Evolutionary conservation across 345 rosid species (phyloP).

Genomic region (Physaria fendleri): DNA sequence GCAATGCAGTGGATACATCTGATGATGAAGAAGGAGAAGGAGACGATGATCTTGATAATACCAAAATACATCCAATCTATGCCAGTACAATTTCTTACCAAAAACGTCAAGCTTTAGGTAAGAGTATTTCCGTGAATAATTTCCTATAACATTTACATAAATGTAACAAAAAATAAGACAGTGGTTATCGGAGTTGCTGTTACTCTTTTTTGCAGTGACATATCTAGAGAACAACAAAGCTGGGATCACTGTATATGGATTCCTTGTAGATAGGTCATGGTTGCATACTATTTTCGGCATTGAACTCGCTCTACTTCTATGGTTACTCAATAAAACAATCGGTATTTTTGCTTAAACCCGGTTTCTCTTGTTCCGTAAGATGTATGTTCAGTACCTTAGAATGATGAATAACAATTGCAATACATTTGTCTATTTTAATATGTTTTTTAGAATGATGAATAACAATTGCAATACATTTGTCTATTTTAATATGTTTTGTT

Average conservation of each 20-base stretch:
- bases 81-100: conserved; percentile 77
- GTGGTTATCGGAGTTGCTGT: background rate
- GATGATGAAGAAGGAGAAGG: conserved; percentile 75
- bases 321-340: conserved; percentile 87
- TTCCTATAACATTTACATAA: background rate
- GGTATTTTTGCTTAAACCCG: conserved; percentile 33
- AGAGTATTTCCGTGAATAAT: conserved; percentile 1
- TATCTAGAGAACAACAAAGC: conserved; percentile 80
- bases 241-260: conserved; percentile 83
- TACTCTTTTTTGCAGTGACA: conserved; percentile 46
- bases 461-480: no score
- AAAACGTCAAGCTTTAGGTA: conserved; percentile 84
- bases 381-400: no score
- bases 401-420: no score
- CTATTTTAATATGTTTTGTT: no score
- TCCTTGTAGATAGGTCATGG: conserved; percentile 78
- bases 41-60: conserved; percentile 57
- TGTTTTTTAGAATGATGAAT: no score
- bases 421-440: no score
- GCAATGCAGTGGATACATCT: conserved; percentile 29
- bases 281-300: conserved; percentile 74
- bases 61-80: conserved; percentile 49
- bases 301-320: conserved; percentile 72
- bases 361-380: no score
- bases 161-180: no score